Base-by-base conservation (phyloP, 495 filamentous ascomycete genomes). In the Melanomma pulvis-pyrius region DNA sequence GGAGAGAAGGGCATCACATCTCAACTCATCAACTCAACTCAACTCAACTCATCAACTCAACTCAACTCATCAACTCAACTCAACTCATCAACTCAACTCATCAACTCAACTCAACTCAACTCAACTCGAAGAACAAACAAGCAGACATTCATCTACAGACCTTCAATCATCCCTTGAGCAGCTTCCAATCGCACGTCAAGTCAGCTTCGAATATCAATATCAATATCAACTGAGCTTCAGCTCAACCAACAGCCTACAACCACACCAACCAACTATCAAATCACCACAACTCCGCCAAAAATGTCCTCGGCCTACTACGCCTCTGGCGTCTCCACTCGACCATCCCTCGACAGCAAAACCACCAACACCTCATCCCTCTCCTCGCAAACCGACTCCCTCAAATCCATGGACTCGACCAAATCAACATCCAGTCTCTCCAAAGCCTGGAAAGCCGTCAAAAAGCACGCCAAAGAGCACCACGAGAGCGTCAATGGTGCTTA, bases 391-490 rank as follows among this genome's bases (percentile, higher is more conserved):
- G 17, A 17, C 34, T 41, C 34, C 8, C 8, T 8, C 34, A 41
- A 41, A 17, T 41, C 34, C 34, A n/a, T n/a, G n/a, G n/a, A 24
- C 21, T 30, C 25, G 25, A 1, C 9, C 30, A 36, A 55, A 36
- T 30, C 52, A 55, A 30, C 52, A 55, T 29, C 30, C 34, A 21
- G 4, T 32, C 41, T 46, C 11, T 49, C n/a, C 41, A 50, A 60
- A 48, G 44, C 57, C 24, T 50, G 39, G 47, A 34, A 52, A 25
- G n/a, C 47, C n/a, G 25, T 53, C 59, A 52, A 62, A 15, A 62
- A 62, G 47, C 21, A 21, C 26, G 46, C 47, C 25, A 52, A 54
- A 22, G 46, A 52, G 59, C 59, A 62, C 47, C 59, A 62, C 47
- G 30, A 62, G n/a, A 52, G 47, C 48, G 29, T 62, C 26, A 62